Conservation (phyloP, 208 protist genomes). For the Strigomonas culicis region DNA sequence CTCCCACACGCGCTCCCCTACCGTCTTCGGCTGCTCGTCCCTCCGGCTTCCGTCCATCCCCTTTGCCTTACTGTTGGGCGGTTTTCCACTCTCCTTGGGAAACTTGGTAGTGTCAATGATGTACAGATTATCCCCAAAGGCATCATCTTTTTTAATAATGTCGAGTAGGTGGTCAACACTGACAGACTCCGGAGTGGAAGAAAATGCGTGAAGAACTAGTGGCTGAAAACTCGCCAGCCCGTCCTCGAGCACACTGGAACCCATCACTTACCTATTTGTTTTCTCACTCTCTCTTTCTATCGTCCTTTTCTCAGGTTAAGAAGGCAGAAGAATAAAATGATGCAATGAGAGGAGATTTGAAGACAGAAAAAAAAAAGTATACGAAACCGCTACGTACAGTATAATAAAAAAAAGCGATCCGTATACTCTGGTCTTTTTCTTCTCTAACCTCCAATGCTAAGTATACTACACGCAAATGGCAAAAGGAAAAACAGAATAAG, state of each 20-base stretch:
- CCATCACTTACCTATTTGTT: too few relatives aligned
- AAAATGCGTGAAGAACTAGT: constrained; percentile 33
- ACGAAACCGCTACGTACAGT: background rate
- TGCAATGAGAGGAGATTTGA: too few relatives aligned
- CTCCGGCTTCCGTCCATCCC: background rate
- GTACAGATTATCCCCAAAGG: constrained; percentile 17
- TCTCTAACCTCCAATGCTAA: background rate
- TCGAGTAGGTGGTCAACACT: constrained; percentile 28
- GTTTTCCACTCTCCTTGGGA: background rate
- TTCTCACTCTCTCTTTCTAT: too few relatives aligned
- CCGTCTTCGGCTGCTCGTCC: constrained; percentile 14
- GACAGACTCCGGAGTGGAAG: constrained; percentile 32
- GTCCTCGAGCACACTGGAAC: background rate
- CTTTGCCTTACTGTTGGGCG: constrained; percentile 4
- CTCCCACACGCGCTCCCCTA: constrained; percentile 18
- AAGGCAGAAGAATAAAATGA: constrained; percentile 15
- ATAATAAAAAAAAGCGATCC: background rate
- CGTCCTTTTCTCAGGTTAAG: background rate
- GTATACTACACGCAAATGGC: background rate
- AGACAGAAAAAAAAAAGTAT: too few relatives aligned
- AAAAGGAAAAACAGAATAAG: too few relatives aligned
- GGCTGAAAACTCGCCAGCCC: constrained; percentile 33
- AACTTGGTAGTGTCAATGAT: constrained; percentile 20
- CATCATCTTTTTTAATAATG: constrained; percentile 16
- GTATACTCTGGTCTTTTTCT: background rate